phyloP scores from a whole-genome alignment of 106 monocot species.

The Allium fistulosum region DNA sequence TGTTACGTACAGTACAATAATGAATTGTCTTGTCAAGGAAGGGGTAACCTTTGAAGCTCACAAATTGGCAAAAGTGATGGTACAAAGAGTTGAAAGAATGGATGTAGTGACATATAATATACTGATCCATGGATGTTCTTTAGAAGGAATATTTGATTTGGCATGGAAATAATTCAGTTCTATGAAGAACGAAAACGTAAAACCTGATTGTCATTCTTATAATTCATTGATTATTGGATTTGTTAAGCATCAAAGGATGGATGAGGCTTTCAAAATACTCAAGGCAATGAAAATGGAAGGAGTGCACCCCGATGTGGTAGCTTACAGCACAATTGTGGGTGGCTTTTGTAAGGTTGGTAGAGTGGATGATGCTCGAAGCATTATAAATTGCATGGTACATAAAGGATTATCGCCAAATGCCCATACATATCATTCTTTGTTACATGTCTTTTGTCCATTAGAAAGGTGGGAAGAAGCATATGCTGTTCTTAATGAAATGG shows the following conservation, averaged over 20 bases:
- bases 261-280: too few relatives aligned
- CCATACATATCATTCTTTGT: neutral
- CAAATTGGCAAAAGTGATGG: neutral
- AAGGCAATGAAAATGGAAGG: too few relatives aligned
- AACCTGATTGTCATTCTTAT: neutral
- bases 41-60: too few relatives aligned
- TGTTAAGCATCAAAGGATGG: too few relatives aligned
- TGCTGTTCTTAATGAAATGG: neutral
- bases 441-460: neutral
- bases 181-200: neutral
- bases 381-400: conserved; percentile 21
- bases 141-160: neutral
- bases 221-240: too few relatives aligned
- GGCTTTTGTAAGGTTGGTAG: too few relatives aligned
- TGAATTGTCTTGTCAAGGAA: conserved; percentile 19
- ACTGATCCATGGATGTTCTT: conserved; percentile 1
- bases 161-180: neutral
- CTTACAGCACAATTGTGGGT: too few relatives aligned
- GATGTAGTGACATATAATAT: neutral
- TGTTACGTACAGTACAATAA: conserved; percentile 18
- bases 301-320: too few relatives aligned
- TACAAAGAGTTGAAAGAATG: neutral
- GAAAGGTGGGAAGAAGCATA: neutral
- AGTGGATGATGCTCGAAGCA: too few relatives aligned
- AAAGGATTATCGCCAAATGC: conserved; percentile 12